Evolutionary conservation across 2,329 filamentous ascomycete species (phyloP), one percentile per base, ranked within the genome.

Genomic region (Paraphaeosphaeria minitans): DNA sequence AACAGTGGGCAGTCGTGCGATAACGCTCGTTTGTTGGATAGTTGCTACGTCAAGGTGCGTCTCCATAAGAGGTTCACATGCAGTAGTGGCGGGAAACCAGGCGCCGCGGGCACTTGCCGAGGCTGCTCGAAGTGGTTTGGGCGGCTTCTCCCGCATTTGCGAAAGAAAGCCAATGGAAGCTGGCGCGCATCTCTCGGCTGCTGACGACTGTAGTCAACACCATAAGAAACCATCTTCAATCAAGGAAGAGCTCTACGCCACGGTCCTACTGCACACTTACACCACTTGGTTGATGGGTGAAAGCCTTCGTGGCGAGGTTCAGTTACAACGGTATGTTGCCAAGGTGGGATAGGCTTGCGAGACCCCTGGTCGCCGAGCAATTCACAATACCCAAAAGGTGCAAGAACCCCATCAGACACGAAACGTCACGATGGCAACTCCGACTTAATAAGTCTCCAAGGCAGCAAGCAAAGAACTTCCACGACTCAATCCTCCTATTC

Each of bases 41-140:
- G 46, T 47, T 53, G 49, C 21, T 53, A 51, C 49, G 53, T 57
- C 58, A 57, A 60, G 43, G 39, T 56, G 33, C 19, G 41, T 37
- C 33, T 8, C 14, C 27, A 22, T 8, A 31, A 31, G 29, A 31
- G 27, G 19, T 58, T 61, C 58, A 61, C 58, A 58, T 61, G 58
- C 46, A 22, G 21, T 41, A 43, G 19, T 35, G 16, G 49, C 56
- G 48, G 50, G 35, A 41, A 16, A 9, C n/a, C 10, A 29, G 33
- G 47, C 33, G 47, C 29, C 33, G 47, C 24, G 29, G 29, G 29
- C 29, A 54, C 41, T 24, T 48, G 55, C 55, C 58, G 57, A 59
- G 57, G 57, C 21, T 37, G 19, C 29, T 27, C 22, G 12, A 46
- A 35, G 43, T 27, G 22, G 51, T 45, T 39, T 31, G 27, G 27